Evolutionary conservation across 495 filamentous ascomycete genomes (phyloP), one percentile per base, ranked within the genome.

Genomic region (Xanthoparmelia taractica): DNA sequence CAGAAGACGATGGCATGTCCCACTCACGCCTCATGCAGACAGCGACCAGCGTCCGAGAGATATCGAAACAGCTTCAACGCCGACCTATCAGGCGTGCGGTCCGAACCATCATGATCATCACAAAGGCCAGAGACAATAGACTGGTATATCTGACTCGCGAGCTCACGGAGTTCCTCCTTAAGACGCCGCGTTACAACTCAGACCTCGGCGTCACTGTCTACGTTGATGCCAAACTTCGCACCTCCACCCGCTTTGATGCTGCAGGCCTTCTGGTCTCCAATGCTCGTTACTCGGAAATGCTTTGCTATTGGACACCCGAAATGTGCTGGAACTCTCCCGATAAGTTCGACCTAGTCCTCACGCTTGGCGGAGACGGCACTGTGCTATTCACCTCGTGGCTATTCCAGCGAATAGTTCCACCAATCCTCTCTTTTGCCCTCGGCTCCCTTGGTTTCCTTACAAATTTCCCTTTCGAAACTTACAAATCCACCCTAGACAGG

Each of bases 21-120:
- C 95, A 97, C 74, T 95, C 90, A 4, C 85, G 92, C 33, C 80
- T 98, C 36, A 86, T 97, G 58, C 93, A 96, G 74, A 98, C 95
- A 1, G 95, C 95, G 37, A 93, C 91, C 1, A 88, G 91, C 27
- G 95, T 98, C 13, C 84, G 94, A 8, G 94, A 98, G 72, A 92
- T 97, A 3, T 93, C 92, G 3, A 91, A 92, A 73, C 94, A 97
- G 74, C 78, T 98, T 57, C 91, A 94, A 74, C 84, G 93, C 48
- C 80, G 89, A 36, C 91, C 92, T 18, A 90, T 97, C 75, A 91
- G 87, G 72, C 84, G 90, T 57, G 91, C 89, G 2, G 92, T 97
- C 40, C 82, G 82, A 63, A 96, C 87, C 72, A 84, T 98, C 63
- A 96, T 98, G 91, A 92, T 98, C 67, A 84, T 98, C 36, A 98